These are phyloP conservation scores for Cyphellophora attinorum DNA, from an alignment of 2,329 filamentous ascomycete species.

Conservation along the genomic window DNA sequence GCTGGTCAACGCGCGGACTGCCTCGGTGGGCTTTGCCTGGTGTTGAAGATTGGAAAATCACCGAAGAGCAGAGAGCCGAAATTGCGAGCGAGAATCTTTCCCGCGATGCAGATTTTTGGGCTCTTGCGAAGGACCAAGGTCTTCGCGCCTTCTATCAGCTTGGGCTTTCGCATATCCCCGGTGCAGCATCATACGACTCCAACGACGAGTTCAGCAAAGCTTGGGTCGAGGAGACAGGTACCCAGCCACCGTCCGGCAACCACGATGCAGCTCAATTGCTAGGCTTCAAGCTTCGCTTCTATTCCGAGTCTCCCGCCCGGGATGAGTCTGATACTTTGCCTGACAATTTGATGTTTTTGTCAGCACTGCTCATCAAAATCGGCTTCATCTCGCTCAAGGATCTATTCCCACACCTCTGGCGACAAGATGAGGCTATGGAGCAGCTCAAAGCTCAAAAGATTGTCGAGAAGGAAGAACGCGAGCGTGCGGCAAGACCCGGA, in stretches of 20 bases:
- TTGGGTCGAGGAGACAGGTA: slow-evolving; percentile 75
- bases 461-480: slow-evolving; percentile 69
- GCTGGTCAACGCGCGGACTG: slow-evolving; percentile 50
- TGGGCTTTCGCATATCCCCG: slow-evolving; percentile 59
- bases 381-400: slow-evolving; percentile 91
- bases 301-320: slow-evolving; percentile 64
- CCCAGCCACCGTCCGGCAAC: slow-evolving; percentile 76
- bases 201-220: slow-evolving; percentile 51
- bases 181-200: slow-evolving; percentile 40
- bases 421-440: slow-evolving; percentile 74
- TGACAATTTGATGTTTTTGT: slow-evolving; percentile 84
- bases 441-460: slow-evolving; percentile 58
- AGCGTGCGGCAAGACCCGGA: slow-evolving; percentile 60
- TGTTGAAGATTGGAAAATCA: slow-evolving; percentile 52
- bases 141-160: slow-evolving; percentile 84
- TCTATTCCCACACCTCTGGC: slow-evolving; percentile 85
- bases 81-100: slow-evolving; percentile 47
- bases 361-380: slow-evolving; percentile 88
- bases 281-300: slow-evolving; percentile 95
- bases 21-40: slow-evolving; percentile 77
- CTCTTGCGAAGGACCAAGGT: slow-evolving; percentile 63
- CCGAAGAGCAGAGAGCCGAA: slow-evolving; percentile 57
- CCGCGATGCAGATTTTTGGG: slow-evolving; percentile 74
- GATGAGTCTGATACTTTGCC: slow-evolving; percentile 69
- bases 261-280: slow-evolving; percentile 86